Conservation (phyloP, 2,329 filamentous ascomycete species). For the Graphilbum sp. region DNA sequence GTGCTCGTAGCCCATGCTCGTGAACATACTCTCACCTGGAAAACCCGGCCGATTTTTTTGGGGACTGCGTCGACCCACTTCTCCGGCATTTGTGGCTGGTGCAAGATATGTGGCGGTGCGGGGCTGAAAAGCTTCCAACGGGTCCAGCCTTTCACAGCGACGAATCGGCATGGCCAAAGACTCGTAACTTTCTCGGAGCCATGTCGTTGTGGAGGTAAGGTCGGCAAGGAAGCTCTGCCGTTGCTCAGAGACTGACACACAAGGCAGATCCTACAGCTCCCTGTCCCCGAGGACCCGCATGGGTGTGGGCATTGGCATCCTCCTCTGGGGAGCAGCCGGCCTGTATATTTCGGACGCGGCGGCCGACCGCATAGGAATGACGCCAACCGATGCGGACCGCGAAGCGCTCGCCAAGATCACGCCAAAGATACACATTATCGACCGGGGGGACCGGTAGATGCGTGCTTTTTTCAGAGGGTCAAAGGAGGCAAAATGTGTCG, state of each 20-base stretch:
- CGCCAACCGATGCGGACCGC: slow-evolving; percentile 57
- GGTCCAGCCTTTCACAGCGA: no score
- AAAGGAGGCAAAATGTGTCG: no score
- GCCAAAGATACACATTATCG: slow-evolving; percentile 46
- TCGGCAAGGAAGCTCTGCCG: no score
- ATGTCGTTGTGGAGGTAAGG: slow-evolving; percentile 16
- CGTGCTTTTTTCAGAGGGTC: no score
- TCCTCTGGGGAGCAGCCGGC: slow-evolving; percentile 60
- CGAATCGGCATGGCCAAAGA: no score
- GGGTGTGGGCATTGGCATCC: slow-evolving; percentile 54
- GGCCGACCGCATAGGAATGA: slow-evolving; percentile 58
- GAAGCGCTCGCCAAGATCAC: slow-evolving; percentile 43
- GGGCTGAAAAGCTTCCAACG: no score
- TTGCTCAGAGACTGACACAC: no score
- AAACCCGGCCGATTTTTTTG: no score
- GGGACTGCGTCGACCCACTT: neutral
- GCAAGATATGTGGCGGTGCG: neutral
- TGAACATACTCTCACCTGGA: no score
- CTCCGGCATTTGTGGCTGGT: neutral
- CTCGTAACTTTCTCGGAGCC: neutral
- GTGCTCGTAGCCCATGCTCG: no score
- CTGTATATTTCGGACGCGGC: slow-evolving; percentile 57
- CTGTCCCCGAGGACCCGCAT: slow-evolving; percentile 56
- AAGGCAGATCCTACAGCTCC: slow-evolving; percentile 47
- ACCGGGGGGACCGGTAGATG: slow-evolving; percentile 16